Evolutionary conservation across 345 rosid genomes (phyloP).

Genomic region (Rhizophora mangle): DNA sequence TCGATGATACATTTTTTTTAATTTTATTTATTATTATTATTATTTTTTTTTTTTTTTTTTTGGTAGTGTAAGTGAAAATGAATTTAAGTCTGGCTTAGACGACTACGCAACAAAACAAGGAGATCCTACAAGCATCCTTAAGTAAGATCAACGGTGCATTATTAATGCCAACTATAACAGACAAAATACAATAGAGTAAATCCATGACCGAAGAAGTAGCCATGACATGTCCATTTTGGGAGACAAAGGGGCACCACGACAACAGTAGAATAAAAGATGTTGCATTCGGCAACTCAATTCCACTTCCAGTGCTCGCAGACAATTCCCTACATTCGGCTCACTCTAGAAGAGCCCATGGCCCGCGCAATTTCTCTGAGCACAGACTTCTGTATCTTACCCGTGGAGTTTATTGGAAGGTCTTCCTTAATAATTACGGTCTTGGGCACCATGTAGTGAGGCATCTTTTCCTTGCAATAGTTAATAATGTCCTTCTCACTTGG

Average conservation of each 20-base stretch:
- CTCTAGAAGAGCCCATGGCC: not conserved
- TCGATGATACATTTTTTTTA: too few relatives aligned
- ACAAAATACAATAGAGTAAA: too few relatives aligned
- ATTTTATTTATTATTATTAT: too few relatives aligned
- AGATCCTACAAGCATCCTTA: too few relatives aligned
- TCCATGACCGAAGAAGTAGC: too few relatives aligned
- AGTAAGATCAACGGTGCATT: too few relatives aligned
- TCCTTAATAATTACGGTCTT: slow-evolving; percentile 49
- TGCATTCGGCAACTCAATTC: not conserved
- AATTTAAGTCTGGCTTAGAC: too few relatives aligned
- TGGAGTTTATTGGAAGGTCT: slow-evolving; percentile 71
- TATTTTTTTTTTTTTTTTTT: too few relatives aligned
- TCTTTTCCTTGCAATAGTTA: slow-evolving; percentile 44
- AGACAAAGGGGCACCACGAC: not conserved
- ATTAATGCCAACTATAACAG: too few relatives aligned
- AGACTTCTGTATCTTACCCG: slow-evolving; percentile 72
- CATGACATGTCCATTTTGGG: too few relatives aligned
- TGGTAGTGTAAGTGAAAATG: too few relatives aligned
- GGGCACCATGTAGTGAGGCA: slow-evolving; percentile 85
- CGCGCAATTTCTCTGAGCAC: slow-evolving; percentile 54
- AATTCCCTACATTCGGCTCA: not conserved
- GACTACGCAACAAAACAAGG: too few relatives aligned
- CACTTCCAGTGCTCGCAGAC: not conserved
- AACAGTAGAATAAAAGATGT: not conserved
- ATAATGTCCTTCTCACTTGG: slow-evolving; percentile 43